phyloP scores from a whole-genome alignment of 2,329 filamentous ascomycete species.

The Talaromyces atroroseus region DNA sequence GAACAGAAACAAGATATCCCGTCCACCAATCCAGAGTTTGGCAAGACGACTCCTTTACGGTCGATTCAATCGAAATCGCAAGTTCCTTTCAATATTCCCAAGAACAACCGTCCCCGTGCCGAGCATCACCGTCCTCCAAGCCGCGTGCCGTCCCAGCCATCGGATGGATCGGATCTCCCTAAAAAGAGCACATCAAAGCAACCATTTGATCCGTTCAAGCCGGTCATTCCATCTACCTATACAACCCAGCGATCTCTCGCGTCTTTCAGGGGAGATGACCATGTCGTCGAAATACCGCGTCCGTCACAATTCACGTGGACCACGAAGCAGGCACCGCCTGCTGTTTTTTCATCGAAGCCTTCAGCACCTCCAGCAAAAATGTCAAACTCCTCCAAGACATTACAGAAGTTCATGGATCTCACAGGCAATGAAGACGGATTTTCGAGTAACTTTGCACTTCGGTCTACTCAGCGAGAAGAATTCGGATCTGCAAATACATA shows the following conservation, averaged over 20 bases:
- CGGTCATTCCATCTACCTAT: conserved; percentile 33
- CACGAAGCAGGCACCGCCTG: conserved; percentile 47
- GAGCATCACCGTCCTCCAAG: conserved; percentile 45
- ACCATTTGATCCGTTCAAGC: conserved; percentile 37
- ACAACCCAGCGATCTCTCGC: conserved; percentile 22
- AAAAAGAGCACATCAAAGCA: conserved; percentile 21
- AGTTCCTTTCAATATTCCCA: conserved; percentile 49
- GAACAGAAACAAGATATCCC: conserved; percentile 28
- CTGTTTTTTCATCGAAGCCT: conserved; percentile 49
- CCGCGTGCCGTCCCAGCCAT: conserved; percentile 19
- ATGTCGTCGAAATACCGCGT: conserved; percentile 42
- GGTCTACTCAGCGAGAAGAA: conserved; percentile 37
- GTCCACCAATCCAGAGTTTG: conserved; percentile 50
- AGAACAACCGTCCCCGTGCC: conserved; percentile 42
- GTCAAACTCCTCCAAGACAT: conserved; percentile 39
- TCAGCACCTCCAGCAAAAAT: conserved; percentile 28
- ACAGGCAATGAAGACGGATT: conserved; percentile 24
- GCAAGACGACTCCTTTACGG: conserved; percentile 53
- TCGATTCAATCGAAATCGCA: conserved; percentile 39
- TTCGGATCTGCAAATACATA: conserved; percentile 53
- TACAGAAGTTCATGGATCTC: conserved; percentile 46
- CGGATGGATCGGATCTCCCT: conserved; percentile 7
- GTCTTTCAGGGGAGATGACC: conserved; percentile 20
- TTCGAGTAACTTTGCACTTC: conserved; percentile 12
- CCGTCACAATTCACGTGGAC: conserved; percentile 46